These are phyloP conservation scores for Chlamydomonas sp. DNA, from an alignment of 139 green algal species.

Conservation along the genomic window DNA sequence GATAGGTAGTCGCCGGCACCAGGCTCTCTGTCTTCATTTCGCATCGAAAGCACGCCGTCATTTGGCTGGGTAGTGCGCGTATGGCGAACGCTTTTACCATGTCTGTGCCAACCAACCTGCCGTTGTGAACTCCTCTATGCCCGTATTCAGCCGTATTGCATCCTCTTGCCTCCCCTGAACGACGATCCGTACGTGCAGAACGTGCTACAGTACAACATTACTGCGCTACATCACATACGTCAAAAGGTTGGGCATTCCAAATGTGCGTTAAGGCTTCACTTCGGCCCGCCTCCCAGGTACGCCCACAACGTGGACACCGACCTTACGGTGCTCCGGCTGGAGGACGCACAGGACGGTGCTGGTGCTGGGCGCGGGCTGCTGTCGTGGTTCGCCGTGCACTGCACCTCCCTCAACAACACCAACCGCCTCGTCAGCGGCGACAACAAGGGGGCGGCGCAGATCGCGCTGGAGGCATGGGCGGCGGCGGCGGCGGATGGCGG, in stretches of 20 bases:
- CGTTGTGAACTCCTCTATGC: neutral
- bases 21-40: no score
- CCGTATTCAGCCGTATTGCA: neutral
- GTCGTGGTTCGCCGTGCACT: slow-evolving; percentile 88
- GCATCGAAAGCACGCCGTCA: no score
- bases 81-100: no score
- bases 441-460: slow-evolving; percentile 87
- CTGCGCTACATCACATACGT: neutral
- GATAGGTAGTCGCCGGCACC: no score
- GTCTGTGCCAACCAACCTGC: no score
- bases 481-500: slow-evolving; percentile 20
- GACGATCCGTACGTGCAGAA: no score
- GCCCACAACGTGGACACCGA: slow-evolving; percentile 71
- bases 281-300: neutral
- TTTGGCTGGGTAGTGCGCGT: no score
- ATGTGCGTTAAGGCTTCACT: neutral
- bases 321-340: slow-evolving; percentile 73
- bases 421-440: slow-evolving; percentile 86
- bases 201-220: neutral
- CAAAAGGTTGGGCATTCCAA: neutral
- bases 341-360: neutral
- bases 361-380: slow-evolving; percentile 52
- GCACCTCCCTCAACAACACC: slow-evolving; percentile 92
- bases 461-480: slow-evolving; percentile 72
- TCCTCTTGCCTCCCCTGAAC: neutral